Evolutionary conservation across 148 eudicot species (phyloP).

Genomic region (Rheum nobile): DNA sequence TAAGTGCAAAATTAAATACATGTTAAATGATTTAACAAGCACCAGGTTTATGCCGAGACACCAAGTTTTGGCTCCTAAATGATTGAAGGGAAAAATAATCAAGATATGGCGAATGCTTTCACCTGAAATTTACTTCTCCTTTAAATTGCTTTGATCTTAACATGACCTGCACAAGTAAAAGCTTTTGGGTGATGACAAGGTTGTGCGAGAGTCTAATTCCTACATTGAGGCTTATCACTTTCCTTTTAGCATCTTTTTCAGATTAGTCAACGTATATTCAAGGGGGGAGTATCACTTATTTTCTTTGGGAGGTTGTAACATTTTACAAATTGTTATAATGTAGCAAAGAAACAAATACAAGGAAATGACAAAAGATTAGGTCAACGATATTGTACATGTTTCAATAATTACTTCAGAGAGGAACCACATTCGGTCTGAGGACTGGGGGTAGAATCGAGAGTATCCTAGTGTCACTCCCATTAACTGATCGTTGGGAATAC

Average conservation of each 20-base stretch:
- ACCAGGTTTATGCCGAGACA: neutral
- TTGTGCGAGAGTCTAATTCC: neutral
- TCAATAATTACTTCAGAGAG: neutral
- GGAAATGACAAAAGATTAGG: neutral
- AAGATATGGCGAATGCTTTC: constrained; percentile 8
- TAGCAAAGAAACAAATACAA: neutral
- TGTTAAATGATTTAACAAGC: neutral
- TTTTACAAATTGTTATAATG: neutral
- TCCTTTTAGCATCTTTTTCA: neutral
- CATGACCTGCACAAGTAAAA: constrained; percentile 40
- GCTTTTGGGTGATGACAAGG: constrained; percentile 3
- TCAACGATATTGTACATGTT: neutral
- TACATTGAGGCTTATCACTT: neutral
- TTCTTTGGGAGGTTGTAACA: neutral
- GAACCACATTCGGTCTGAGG: constrained; percentile 88
- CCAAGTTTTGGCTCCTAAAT: neutral
- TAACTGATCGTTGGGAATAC: constrained; percentile 90
- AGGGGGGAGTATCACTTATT: neutral
- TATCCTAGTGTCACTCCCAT: constrained; percentile 87
- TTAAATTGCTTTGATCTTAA: constrained; percentile 65
- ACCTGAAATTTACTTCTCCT: constrained; percentile 93
- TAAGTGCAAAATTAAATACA: neutral
- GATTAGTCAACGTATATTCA: neutral
- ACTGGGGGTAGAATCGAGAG: constrained; percentile 97
- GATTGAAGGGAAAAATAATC: neutral